These are phyloP conservation scores for Myriosclerotinia curreyana DNA, from an alignment of 2,329 filamentous ascomycete species.

Conservation along the genomic window DNA sequence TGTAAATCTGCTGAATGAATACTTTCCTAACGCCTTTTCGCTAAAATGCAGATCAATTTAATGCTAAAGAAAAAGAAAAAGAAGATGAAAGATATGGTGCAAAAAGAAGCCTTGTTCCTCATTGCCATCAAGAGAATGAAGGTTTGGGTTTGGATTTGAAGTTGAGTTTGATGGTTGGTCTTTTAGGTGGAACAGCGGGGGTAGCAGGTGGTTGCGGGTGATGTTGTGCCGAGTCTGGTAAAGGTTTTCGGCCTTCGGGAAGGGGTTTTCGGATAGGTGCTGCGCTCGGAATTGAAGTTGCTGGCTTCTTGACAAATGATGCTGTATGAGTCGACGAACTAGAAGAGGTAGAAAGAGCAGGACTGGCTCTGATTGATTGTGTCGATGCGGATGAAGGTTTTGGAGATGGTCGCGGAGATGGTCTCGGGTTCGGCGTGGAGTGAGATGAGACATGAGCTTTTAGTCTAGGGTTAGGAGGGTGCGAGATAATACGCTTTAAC, in stretches of 20 bases:
- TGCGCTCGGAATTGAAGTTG: background rate
- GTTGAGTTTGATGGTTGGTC: conserved; percentile 23
- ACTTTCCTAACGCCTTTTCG: conserved; percentile 30
- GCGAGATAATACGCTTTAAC: conserved; percentile 28
- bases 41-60: conserved; percentile 32
- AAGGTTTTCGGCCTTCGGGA: conserved; percentile 26
- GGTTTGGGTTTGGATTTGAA: conserved; percentile 22
- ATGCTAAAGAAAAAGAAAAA: conserved; percentile 16
- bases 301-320: conserved; percentile 11
- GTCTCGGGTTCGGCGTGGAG: conserved; percentile 16
- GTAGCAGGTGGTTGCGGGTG: background rate
- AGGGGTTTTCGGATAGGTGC: conserved; percentile 28
- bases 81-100: background rate
- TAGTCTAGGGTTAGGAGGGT: conserved; percentile 27
- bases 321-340: conserved; percentile 19
- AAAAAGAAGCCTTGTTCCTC: background rate
- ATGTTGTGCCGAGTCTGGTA: conserved; percentile 21
- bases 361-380: conserved; percentile 22
- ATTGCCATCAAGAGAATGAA: conserved; percentile 13
- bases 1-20: conserved; percentile 17
- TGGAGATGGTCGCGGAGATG: conserved; percentile 27
- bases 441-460: conserved; percentile 18
- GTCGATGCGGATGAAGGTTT: conserved; percentile 26
- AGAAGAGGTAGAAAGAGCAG: conserved; percentile 24
- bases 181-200: conserved; percentile 12